These are phyloP conservation scores for Dichomitus squalens DNA, from an alignment of 1,284 basidiomycete genomes.

Conservation along the genomic window DNA sequence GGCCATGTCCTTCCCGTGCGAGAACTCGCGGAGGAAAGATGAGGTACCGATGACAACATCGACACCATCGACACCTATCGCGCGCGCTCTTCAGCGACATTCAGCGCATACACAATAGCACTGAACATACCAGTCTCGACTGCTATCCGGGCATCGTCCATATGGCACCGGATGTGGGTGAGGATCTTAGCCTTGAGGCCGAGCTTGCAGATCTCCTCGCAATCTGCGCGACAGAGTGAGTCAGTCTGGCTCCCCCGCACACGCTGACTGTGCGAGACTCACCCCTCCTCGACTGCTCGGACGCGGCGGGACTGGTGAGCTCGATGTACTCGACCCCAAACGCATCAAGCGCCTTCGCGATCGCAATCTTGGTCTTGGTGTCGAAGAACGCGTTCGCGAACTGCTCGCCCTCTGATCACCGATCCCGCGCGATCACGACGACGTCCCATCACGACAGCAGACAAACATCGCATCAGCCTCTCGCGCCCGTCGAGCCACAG, in stretches of 20 bases:
- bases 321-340: slow-evolving; percentile 99
- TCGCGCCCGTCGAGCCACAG: neutral
- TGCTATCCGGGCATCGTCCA: slow-evolving; percentile 99
- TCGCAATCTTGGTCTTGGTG: slow-evolving; percentile 99
- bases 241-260: slow-evolving; percentile 3
- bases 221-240: slow-evolving; percentile 64
- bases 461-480: neutral
- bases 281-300: slow-evolving; percentile 86
- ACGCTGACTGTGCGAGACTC: neutral
- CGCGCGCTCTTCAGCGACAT: neutral
- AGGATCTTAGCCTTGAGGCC: slow-evolving; percentile 97
- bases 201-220: slow-evolving; percentile 99
- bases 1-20: slow-evolving; percentile 99
- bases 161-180: slow-evolving; percentile 99
- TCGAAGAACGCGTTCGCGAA: slow-evolving; percentile 99
- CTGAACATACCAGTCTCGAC: slow-evolving; percentile 89
- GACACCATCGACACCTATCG: slow-evolving; percentile 92
- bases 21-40: slow-evolving; percentile 98
- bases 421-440: neutral
- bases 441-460: slow-evolving; percentile 7
- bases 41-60: slow-evolving; percentile 99
- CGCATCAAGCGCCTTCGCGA: slow-evolving; percentile 95
- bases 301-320: slow-evolving; percentile 97
- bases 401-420: slow-evolving; percentile 88
- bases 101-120: neutral